phyloP scores from a whole-genome alignment of 345 rosid genomes.

The Arabis alpina region DNA sequence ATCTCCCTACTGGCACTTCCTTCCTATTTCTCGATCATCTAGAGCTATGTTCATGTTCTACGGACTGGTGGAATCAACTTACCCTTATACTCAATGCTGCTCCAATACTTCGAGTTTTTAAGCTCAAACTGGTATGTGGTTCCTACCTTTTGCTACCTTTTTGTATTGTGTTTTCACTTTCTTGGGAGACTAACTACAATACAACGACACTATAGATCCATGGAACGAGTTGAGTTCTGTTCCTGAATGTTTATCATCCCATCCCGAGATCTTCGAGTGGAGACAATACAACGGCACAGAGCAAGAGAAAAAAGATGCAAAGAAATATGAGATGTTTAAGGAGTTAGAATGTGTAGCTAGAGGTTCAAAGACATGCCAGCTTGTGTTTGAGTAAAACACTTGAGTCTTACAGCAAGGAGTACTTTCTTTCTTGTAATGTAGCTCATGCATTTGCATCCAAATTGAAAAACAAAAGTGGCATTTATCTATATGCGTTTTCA shows the following conservation, averaged over 20 bases:
- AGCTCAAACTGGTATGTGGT: slow-evolving; percentile 22
- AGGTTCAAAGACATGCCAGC: slow-evolving; percentile 19
- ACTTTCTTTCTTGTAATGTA: too few relatives aligned
- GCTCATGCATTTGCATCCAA: too few relatives aligned
- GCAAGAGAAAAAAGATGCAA: slow-evolving; percentile 11
- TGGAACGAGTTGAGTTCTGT: not conserved
- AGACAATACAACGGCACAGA: slow-evolving; percentile 9
- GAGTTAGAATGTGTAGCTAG: slow-evolving; percentile 29
- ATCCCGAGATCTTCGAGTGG: slow-evolving; percentile 34
- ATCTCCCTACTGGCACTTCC: slow-evolving; percentile 3
- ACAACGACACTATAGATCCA: not conserved
- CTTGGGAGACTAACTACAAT: not conserved
- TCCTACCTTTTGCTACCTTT: not conserved
- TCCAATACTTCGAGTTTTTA: slow-evolving; percentile 24
- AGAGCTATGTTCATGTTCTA: slow-evolving; percentile 27
- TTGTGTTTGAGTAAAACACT: slow-evolving; percentile 12
- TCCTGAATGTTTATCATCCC: slow-evolving; percentile 16
- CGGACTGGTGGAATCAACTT: slow-evolving; percentile 10
- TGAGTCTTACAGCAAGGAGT: too few relatives aligned
- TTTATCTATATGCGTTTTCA: too few relatives aligned
- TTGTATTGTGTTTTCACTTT: not conserved
- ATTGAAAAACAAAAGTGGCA: too few relatives aligned
- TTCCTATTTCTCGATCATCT: slow-evolving; percentile 23
- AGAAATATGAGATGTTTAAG: not conserved
- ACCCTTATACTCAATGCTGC: not conserved